Evolutionary conservation across 106 monocot species (phyloP), one percentile per base, ranked within the genome.

Genomic region (Chionographis japonica): DNA sequence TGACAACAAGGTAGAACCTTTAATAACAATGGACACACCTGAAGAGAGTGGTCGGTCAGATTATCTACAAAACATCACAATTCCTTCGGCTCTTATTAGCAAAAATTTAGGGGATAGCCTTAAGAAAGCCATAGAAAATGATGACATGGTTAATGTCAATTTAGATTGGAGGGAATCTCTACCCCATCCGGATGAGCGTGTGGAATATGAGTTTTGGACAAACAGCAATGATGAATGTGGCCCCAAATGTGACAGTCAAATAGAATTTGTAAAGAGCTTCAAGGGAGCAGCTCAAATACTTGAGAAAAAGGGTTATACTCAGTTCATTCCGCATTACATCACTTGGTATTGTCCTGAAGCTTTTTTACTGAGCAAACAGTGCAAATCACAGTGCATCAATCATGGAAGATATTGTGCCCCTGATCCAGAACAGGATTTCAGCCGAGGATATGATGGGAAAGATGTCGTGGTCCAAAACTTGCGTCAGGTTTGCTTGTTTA

Each of bases 191-290:
- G 91, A 92, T 66, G 84, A 92, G 17, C 78, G 91, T 12, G 91
- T 92, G 2, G 91, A 92, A 60, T 92, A 92, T 14, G 91, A 92
- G 50, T 75, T 88, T 59, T 92, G 91, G 91, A 88, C 88, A 3
- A 88, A 88, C 59, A 85, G 88, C 57, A 92, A 88, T 67, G 88
- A 92, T 56, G 91, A 92, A 75, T 92, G 91, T 64, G 91, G 91
- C 35, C 69, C 77, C 2, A 85, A 84, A 63, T 92, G 91, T 58
- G 85, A 92, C n/a, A 77, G 68, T n/a, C 91, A 92, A 64, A 92
- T 92, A 73, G 79, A 92, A 0, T 92, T 92, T 59, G 81, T 92
- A 15, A 92, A 80, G 68, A 80, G 54, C 65, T 92, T 88, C 72
- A 92, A 82, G 69, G 91, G 88, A 12, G 77, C 79, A 20, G 91